Conservation (phyloP, 495 filamentous ascomycete species). For the Penicillium angulare region DNA sequence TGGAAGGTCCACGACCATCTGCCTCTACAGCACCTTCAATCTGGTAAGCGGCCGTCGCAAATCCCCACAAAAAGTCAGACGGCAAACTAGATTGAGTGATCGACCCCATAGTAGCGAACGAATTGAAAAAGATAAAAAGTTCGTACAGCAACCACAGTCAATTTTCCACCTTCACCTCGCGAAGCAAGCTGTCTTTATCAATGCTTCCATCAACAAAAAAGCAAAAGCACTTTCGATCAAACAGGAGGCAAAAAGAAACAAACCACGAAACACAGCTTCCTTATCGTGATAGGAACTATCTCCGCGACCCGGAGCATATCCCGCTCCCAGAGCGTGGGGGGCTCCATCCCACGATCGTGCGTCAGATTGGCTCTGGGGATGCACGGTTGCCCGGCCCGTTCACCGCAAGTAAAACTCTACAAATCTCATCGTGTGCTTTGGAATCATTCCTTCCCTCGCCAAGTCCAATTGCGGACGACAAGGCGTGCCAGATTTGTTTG, state of each 20-base stretch:
- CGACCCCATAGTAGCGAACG: neutral
- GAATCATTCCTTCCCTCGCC: neutral
- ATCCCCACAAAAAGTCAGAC: conserved; percentile 78
- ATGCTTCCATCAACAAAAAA: too few relatives aligned
- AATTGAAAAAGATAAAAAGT: conserved; percentile 4
- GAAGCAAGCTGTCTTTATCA: too few relatives aligned
- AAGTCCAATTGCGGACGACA: neutral
- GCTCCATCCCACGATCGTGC: conserved; percentile 13
- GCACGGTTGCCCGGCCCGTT: conserved; percentile 31
- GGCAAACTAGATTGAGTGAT: conserved; percentile 49
- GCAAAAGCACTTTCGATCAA: too few relatives aligned
- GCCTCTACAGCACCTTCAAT: conserved; percentile 67
- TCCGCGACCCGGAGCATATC: conserved; percentile 64
- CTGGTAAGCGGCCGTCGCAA: conserved; percentile 79
- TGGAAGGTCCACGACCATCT: conserved; percentile 70
- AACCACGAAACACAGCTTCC: too few relatives aligned
- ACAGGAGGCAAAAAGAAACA: too few relatives aligned
- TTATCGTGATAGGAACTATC: conserved; percentile 29
- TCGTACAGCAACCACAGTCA: too few relatives aligned
- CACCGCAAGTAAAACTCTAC: conserved; percentile 9
- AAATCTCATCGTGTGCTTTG: neutral
- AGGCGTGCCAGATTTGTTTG: neutral
- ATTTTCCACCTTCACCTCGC: too few relatives aligned
- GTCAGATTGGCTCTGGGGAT: conserved; percentile 5
- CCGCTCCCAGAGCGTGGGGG: conserved; percentile 22